These are phyloP conservation scores for Thelonectria olida DNA, from an alignment of 2,329 filamentous ascomycete species.

Conservation along the genomic window DNA sequence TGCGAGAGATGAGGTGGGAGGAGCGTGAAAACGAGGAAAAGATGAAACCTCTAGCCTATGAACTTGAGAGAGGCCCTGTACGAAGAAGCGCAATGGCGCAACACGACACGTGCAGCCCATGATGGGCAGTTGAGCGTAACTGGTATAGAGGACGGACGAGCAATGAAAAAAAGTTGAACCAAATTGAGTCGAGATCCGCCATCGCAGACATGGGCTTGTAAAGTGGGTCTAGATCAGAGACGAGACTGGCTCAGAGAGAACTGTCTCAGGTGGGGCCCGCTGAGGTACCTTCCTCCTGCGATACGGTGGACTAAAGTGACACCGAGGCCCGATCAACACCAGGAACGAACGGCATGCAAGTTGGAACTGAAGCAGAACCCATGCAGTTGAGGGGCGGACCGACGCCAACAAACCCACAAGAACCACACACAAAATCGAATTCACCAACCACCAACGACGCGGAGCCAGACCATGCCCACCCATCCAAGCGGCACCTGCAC, in stretches of 20 bases:
- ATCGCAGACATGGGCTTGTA: conserved; percentile 27
- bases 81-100: conserved; percentile 57
- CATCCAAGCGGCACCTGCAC: too few relatives aligned
- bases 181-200: conserved; percentile 33
- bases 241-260: background rate
- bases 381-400: background rate
- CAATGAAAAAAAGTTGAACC: conserved; percentile 35
- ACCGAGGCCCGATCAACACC: conserved; percentile 6
- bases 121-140: conserved; percentile 20
- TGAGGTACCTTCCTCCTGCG: too few relatives aligned
- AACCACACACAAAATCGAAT: background rate
- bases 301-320: conserved; percentile 8
- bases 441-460: background rate
- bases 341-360: background rate
- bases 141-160: conserved; percentile 8
- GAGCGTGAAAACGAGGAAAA: conserved; percentile 28
- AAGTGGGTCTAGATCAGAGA: conserved; percentile 28
- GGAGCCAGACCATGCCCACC: too few relatives aligned
- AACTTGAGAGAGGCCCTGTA: conserved; percentile 55
- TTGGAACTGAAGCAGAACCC: background rate
- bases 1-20: conserved; percentile 14
- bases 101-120: conserved; percentile 62
- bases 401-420: background rate
- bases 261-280: too few relatives aligned
- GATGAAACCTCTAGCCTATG: conserved; percentile 43